phyloP scores from a whole-genome alignment of 176 grass and related monocot genomes.

The Poa pratensis region DNA sequence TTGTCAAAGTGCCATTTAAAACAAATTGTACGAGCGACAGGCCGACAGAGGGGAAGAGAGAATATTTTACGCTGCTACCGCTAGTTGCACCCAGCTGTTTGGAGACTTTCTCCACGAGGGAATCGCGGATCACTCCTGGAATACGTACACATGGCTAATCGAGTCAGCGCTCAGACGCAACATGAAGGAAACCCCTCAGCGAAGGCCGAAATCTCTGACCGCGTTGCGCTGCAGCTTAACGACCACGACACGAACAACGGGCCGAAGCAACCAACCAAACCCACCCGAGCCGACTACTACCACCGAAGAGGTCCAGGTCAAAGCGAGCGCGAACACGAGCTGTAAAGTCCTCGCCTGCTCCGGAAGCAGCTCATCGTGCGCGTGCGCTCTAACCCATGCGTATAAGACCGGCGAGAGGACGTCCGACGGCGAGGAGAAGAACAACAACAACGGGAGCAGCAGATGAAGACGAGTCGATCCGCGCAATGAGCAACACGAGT shows the following conservation, averaged over 20 bases:
- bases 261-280: background rate
- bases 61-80: too few species aligned
- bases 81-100: conserved; percentile 38
- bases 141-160: background rate
- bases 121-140: background rate
- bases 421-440: background rate
- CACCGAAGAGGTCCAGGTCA: conserved; percentile 39
- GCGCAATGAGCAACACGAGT: background rate
- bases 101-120: conserved; percentile 19
- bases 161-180: conserved; percentile 26
- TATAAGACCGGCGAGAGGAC: conserved; percentile 12
- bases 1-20: too few species aligned
- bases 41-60: too few species aligned
- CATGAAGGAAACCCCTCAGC: background rate
- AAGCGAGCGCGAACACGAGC: conserved; percentile 7
- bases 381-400: background rate
- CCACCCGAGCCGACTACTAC: background rate
- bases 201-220: conserved; percentile 30
- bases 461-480: too few species aligned
- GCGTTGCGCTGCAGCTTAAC: background rate
- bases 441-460: background rate
- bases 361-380: background rate
- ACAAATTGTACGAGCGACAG: too few species aligned
- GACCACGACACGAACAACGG: background rate
- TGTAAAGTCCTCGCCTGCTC: conserved; percentile 20